Percentiles rank a stretch among this genome's conserved stretches.
Conservation (phyloP, 805 yeast genomes). For the Yarrowia sp. region DNA sequence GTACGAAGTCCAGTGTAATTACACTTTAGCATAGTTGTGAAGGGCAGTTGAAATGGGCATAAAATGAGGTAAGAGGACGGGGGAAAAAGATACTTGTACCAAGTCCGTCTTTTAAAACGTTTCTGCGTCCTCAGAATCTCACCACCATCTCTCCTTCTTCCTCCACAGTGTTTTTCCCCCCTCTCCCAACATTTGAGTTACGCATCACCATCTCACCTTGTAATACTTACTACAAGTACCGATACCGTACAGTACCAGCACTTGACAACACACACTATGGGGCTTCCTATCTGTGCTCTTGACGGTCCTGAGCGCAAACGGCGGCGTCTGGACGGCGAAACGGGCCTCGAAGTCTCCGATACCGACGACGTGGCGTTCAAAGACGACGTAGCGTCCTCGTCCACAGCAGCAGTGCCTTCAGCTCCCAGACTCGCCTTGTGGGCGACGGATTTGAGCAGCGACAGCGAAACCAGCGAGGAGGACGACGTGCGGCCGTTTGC, state of each 20-base stretch:
- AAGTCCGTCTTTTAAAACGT: too few species aligned
- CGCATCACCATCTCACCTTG: too few species aligned
- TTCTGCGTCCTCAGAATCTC: background rate
- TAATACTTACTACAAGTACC: too few species aligned
- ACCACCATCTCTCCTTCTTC: background rate
- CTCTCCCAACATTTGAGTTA: too few species aligned
- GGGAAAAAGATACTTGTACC: too few species aligned
- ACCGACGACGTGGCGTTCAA: slow-evolving; percentile 11
- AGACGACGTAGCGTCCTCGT: slow-evolving; percentile 9
- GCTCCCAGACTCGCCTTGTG: slow-evolving; percentile 1
- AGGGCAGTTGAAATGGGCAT: too few species aligned
- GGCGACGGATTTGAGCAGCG: slow-evolving; percentile 3
- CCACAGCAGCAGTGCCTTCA: background rate
- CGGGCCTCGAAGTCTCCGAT: slow-evolving; percentile 1
- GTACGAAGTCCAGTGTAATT: too few species aligned
- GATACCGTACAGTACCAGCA: too few species aligned
- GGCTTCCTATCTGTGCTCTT: slow-evolving; percentile 18
- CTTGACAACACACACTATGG: too few species aligned
- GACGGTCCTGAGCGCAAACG: slow-evolving; percentile 33
- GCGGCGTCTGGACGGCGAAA: slow-evolving; percentile 23
- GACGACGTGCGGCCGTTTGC: slow-evolving; percentile 20
- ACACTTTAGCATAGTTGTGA: too few species aligned
- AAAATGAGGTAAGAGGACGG: too few species aligned
- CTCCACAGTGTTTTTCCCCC: background rate
- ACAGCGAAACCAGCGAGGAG: slow-evolving; percentile 21